Percentiles rank a stretch among this genome's conserved stretches.
phyloP scores from a whole-genome alignment of 2,329 filamentous ascomycete species.

The Alternaria sp. region DNA sequence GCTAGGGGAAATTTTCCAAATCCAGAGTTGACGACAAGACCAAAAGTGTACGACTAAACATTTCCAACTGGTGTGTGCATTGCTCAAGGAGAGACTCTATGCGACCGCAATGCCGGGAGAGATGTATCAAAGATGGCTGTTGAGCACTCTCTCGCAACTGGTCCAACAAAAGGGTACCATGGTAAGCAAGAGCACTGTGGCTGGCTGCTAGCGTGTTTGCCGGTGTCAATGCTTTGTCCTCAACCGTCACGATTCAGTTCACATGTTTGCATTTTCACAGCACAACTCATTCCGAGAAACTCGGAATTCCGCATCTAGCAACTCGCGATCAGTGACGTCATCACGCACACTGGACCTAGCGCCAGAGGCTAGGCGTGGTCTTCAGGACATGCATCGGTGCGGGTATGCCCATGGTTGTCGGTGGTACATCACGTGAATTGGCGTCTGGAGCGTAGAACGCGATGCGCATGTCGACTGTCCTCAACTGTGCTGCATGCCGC shows the following conservation, averaged over 20 bases:
- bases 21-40: too few species aligned
- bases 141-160: too few species aligned
- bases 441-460: constrained; percentile 8
- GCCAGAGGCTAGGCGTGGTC: background rate
- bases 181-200: too few species aligned
- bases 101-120: too few species aligned
- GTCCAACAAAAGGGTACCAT: too few species aligned
- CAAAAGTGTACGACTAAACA: background rate
- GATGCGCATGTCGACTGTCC: background rate
- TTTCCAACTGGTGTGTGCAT: background rate
- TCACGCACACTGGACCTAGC: background rate
- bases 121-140: too few species aligned
- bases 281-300: background rate
- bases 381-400: background rate
- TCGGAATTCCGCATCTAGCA: background rate
- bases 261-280: background rate
- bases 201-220: too few species aligned
- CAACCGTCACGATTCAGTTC: background rate
- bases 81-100: background rate
- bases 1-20: too few species aligned
- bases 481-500: constrained; percentile 1
- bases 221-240: too few species aligned
- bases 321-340: background rate
- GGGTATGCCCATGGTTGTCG: background rate
- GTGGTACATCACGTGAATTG: constrained; percentile 11